Conservation (phyloP, 1,284 basidiomycete species). For the Malassezia equina region DNA sequence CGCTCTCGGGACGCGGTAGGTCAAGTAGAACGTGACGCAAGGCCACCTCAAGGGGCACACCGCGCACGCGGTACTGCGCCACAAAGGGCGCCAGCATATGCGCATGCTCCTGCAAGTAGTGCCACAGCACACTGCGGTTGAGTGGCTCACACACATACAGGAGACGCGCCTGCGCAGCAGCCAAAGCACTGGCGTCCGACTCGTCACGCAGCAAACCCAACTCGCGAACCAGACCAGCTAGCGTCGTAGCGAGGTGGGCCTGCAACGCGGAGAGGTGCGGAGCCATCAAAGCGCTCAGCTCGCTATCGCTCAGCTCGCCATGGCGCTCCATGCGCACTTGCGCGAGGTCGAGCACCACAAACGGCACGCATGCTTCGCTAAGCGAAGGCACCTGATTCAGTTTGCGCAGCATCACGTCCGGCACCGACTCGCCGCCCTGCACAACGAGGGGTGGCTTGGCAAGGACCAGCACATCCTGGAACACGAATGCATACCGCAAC, state of each 20-base stretch:
- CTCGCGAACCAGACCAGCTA: conserved; percentile 37
- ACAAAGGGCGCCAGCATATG: conserved; percentile 70
- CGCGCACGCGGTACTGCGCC: conserved; percentile 71
- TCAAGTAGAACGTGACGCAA: conserved; percentile 71
- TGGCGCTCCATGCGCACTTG: conserved; percentile 17
- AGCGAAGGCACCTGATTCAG: conserved; percentile 48
- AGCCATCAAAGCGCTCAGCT: conserved; percentile 25
- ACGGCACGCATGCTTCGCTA: not conserved
- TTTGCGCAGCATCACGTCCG: conserved; percentile 5
- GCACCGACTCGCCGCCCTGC: not conserved
- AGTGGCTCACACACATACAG: conserved; percentile 75
- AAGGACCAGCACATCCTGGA: conserved; percentile 84
- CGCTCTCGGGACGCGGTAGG: conserved; percentile 62
- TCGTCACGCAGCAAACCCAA: conserved; percentile 21
- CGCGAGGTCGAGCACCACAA: conserved; percentile 19
- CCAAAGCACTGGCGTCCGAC: conserved; percentile 12
- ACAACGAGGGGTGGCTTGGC: conserved; percentile 53
- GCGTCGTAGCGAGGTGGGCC: conserved; percentile 26
- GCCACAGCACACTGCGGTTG: conserved; percentile 70
- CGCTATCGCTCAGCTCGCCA: not conserved
- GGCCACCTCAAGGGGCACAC: conserved; percentile 75
- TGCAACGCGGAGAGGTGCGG: conserved; percentile 50
- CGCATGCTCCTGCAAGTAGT: conserved; percentile 67
- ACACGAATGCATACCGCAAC: conserved; percentile 87
- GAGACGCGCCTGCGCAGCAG: conserved; percentile 60